Conservation (phyloP, 208 protist species). For the Blastocrithidia nonstop region DNA sequence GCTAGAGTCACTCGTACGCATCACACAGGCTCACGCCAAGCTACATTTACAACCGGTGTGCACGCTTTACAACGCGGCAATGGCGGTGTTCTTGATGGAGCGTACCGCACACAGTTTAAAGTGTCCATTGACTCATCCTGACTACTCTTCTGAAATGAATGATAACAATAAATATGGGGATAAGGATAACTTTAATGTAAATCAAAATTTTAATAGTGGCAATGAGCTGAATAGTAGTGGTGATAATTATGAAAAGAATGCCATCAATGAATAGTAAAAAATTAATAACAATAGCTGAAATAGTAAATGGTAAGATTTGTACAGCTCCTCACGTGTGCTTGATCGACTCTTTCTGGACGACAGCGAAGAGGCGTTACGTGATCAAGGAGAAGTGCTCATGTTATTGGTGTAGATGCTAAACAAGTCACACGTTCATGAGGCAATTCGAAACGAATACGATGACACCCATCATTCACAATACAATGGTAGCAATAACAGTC, state of each 20-base stretch:
- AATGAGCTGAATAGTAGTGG: too few species aligned
- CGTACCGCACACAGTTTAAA: conserved; percentile 72
- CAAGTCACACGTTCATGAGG: too few species aligned
- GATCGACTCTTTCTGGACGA: conserved; percentile 56
- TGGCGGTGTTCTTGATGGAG: conserved; percentile 80
- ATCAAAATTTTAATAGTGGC: too few species aligned
- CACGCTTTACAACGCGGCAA: conserved; percentile 67
- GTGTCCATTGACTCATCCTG: conserved; percentile 45
- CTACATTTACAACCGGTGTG: conserved; percentile 78
- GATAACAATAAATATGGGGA: too few species aligned
- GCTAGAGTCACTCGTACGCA: conserved; percentile 89
- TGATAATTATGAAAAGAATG: too few species aligned
- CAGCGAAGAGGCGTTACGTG: conserved; percentile 9
- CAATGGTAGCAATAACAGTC: background rate
- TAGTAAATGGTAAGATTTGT: too few species aligned
- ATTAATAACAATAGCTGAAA: too few species aligned
- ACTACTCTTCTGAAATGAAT: too few species aligned
- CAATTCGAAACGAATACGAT: conserved; percentile 12
- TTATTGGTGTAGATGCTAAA: conserved; percentile 48
- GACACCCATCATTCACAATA: conserved; percentile 1
- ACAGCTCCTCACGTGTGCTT: conserved; percentile 55
- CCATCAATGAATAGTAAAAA: too few species aligned
- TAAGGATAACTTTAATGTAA: too few species aligned
- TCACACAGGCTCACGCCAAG: conserved; percentile 91
- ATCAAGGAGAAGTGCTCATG: conserved; percentile 32